phyloP scores from a whole-genome alignment of 192 early-diverging fungal genomes.

The Podila clonocystis region DNA sequence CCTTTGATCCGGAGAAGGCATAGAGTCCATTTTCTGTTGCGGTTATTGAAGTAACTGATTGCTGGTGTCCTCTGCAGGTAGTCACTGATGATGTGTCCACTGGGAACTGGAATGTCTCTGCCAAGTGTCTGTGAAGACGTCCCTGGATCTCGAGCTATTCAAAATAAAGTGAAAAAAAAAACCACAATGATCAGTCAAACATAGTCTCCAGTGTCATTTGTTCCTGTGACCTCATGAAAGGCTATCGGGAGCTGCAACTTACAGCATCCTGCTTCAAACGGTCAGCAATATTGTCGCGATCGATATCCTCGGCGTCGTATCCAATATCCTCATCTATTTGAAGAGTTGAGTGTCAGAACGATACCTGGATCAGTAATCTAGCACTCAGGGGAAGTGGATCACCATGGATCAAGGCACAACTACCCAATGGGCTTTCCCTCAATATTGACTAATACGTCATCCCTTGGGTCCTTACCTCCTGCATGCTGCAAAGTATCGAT shows the following conservation, averaged over 20 bases:
- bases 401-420: not conserved
- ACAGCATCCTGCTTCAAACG: slow-evolving; percentile 85
- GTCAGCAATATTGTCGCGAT: slow-evolving; percentile 92
- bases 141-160: slow-evolving; percentile 37
- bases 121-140: slow-evolving; percentile 34
- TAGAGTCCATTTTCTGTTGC: slow-evolving; percentile 70
- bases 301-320: slow-evolving; percentile 92
- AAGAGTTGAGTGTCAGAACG: not conserved
- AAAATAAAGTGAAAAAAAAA: slow-evolving; percentile 43
- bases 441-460: too few species aligned
- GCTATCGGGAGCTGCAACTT: slow-evolving; percentile 17
- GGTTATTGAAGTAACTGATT: slow-evolving; percentile 86
- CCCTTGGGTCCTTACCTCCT: slow-evolving; percentile 44
- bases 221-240: not conserved
- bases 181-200: too few species aligned
- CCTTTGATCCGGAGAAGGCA: slow-evolving; percentile 92
- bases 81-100: slow-evolving; percentile 42
- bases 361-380: not conserved
- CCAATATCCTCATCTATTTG: slow-evolving; percentile 68
- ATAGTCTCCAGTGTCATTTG: slow-evolving; percentile 63
- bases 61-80: slow-evolving; percentile 72
- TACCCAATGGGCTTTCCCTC: too few species aligned
- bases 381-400: not conserved
- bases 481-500: slow-evolving; percentile 79
- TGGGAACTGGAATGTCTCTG: slow-evolving; percentile 50